These are phyloP conservation scores for Westerdykella sp. DNA, from an alignment of 2,329 filamentous ascomycete species.

Conservation along the genomic window DNA sequence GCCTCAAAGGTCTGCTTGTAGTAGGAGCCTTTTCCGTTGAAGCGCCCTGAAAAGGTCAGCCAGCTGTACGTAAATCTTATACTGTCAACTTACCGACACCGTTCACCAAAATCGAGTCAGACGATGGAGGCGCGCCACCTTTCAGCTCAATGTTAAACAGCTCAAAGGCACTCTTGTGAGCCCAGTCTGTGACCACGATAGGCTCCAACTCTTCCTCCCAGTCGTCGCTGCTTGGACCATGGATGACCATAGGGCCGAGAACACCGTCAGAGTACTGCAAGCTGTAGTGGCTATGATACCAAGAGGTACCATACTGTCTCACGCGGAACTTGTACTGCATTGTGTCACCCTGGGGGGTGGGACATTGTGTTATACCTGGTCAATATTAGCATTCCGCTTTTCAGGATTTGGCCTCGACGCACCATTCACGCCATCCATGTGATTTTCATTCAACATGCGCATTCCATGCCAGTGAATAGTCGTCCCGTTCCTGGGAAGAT, in stretches of 20 bases:
- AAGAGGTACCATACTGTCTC: constrained; percentile 19
- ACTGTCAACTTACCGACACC: constrained; percentile 1
- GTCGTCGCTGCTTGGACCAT: constrained; percentile 12
- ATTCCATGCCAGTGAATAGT: constrained; percentile 58
- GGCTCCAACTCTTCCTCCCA: constrained; percentile 14
- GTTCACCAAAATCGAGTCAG: constrained; percentile 12
- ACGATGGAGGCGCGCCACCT: constrained; percentile 1
- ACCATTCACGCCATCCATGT: constrained; percentile 51
- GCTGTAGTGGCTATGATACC: constrained; percentile 39
- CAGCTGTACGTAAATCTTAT: background rate
- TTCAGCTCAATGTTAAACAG: constrained; percentile 7
- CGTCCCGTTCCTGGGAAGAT: constrained; percentile 50
- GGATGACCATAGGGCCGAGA: constrained; percentile 23
- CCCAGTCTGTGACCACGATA: constrained; percentile 17
- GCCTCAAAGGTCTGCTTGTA: constrained; percentile 26
- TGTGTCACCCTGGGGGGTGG: constrained; percentile 43
- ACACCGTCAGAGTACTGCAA: constrained; percentile 37
- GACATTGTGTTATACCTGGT: constrained; percentile 37
- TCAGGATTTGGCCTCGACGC: background rate
- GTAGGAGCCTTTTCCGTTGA: constrained; percentile 5
- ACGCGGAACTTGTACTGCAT: constrained; percentile 16
- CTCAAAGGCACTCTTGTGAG: constrained; percentile 11
- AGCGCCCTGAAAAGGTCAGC: constrained; percentile 4
- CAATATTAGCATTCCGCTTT: constrained; percentile 6
- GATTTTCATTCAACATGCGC: constrained; percentile 46